phyloP scores from a whole-genome alignment of 768 basidiomycete species.

The Leccinellum albellum region DNA sequence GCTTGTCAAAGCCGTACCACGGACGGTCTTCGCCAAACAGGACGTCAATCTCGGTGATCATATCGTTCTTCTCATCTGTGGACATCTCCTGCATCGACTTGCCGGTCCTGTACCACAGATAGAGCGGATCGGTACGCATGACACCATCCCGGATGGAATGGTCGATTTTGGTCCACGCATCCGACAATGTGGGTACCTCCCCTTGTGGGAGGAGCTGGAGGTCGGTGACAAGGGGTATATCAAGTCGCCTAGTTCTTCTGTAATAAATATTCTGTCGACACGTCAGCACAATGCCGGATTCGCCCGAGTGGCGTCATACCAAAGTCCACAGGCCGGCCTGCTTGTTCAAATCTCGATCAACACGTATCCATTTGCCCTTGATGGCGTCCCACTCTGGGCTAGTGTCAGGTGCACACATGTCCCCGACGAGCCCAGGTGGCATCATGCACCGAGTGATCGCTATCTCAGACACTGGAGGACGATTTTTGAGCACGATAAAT shows the following conservation, averaged over 20 bases:
- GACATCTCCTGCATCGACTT: slow-evolving; percentile 62
- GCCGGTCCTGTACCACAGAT: slow-evolving; percentile 75
- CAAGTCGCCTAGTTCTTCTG: slow-evolving; percentile 77
- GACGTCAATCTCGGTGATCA: slow-evolving; percentile 92
- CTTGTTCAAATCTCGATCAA: slow-evolving; percentile 76
- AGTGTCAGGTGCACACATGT: slow-evolving; percentile 65
- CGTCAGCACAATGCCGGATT: slow-evolving; percentile 1
- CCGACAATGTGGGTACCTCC: slow-evolving; percentile 44
- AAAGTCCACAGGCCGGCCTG: slow-evolving; percentile 57
- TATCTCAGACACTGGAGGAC: slow-evolving; percentile 73
- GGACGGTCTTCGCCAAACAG: slow-evolving; percentile 79
- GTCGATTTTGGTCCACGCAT: slow-evolving; percentile 61
- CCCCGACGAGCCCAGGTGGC: slow-evolving; percentile 51
- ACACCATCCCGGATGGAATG: slow-evolving; percentile 66
- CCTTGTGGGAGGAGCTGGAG: slow-evolving; percentile 59
- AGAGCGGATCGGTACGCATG: slow-evolving; percentile 50
- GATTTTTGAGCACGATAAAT: neutral
- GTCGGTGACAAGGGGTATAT: slow-evolving; percentile 75
- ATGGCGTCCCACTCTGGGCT: slow-evolving; percentile 71
- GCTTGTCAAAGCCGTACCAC: slow-evolving; percentile 82
- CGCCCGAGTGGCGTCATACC: slow-evolving; percentile 36
- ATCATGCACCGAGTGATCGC: slow-evolving; percentile 64
- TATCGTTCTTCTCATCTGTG: slow-evolving; percentile 49
- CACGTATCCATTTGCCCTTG: slow-evolving; percentile 86
- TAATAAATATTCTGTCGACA: slow-evolving; percentile 63